Evolutionary conservation across 2,329 filamentous ascomycete genomes (phyloP).

Genomic region (Boeremia exigua): DNA sequence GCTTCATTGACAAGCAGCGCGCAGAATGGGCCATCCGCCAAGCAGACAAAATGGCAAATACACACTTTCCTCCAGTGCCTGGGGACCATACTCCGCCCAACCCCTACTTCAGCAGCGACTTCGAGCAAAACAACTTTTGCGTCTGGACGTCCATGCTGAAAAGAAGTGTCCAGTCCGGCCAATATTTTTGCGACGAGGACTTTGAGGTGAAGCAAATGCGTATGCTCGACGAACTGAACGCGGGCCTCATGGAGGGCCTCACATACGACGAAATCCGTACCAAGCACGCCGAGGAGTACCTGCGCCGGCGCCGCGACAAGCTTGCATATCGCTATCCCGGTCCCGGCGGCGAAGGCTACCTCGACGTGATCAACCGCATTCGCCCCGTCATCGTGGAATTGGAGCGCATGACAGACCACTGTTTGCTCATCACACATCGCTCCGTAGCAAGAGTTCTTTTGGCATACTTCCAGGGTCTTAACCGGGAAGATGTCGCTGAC

Average conservation of each 20-base stretch:
- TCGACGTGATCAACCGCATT: constrained; percentile 95
- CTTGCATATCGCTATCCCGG: constrained; percentile 96
- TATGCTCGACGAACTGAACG: constrained; percentile 96
- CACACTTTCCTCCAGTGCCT: constrained; percentile 85
- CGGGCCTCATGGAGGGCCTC: constrained; percentile 90
- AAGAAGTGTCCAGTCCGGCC: constrained; percentile 84
- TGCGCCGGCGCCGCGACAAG: constrained; percentile 81
- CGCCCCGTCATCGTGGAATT: constrained; percentile 96
- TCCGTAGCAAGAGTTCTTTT: constrained; percentile 91
- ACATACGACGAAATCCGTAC: constrained; percentile 89
- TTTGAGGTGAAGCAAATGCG: constrained; percentile 96
- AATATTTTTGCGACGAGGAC: constrained; percentile 93
- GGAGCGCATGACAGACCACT: constrained; percentile 95
- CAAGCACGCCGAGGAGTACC: constrained; percentile 81
- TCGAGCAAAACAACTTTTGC: constrained; percentile 83
- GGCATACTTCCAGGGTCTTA: constrained; percentile 95
- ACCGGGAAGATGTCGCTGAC: constrained; percentile 88
- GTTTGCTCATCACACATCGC: constrained; percentile 89
- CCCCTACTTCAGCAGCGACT: constrained; percentile 69
- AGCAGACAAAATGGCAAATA: constrained; percentile 75
- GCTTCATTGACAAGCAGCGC: constrained; percentile 82
- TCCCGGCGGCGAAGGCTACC: constrained; percentile 92
- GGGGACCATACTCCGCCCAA: constrained; percentile 96
- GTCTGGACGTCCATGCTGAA: constrained; percentile 98
- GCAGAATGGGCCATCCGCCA: constrained; percentile 84